These are phyloP conservation scores for Yamagishiella unicocca DNA, from an alignment of 139 green algal species.

Conservation along the genomic window DNA sequence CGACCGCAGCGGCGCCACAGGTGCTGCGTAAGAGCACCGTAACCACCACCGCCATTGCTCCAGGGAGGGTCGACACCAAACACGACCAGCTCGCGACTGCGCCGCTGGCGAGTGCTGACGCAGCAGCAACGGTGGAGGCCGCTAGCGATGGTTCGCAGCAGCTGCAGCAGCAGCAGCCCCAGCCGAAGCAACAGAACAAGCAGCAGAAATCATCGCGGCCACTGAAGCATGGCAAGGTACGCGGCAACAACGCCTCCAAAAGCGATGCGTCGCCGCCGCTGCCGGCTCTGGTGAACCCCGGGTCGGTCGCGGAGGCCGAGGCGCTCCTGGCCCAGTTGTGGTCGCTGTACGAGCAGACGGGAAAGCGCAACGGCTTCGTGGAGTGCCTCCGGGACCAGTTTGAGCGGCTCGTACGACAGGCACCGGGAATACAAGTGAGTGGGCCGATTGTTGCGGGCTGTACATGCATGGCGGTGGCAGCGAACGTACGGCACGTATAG, in stretches of 20 bases:
- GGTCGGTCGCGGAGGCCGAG: conserved; percentile 9
- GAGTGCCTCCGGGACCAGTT: neutral
- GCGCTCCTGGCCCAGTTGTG: conserved; percentile 21
- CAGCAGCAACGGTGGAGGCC: neutral
- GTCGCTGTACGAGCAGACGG: conserved; percentile 34
- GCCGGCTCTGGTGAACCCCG: neutral
- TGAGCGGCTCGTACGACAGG: conserved; percentile 3
- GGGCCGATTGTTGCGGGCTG: no score
- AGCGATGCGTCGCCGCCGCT: neutral
- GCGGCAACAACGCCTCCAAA: neutral
- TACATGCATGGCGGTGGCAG: no score
- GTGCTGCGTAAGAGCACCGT: neutral
- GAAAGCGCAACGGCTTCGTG: conserved; percentile 20
- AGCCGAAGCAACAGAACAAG: neutral
- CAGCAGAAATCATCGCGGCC: neutral
- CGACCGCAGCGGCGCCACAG: neutral
- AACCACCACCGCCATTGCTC: neutral
- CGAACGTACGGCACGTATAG: neutral
- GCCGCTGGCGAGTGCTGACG: no score
- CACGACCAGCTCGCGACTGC: no score
- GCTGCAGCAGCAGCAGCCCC: neutral
- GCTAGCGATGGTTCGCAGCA: neutral
- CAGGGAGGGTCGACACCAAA: no score
- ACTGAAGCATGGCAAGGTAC: conserved; percentile 19
- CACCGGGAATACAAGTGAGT: conserved; percentile 8